Percentiles rank a stretch among this genome's conserved stretches.
phyloP scores from a whole-genome alignment of 2,329 filamentous ascomycete species.

The Celoporthe dispersa region DNA sequence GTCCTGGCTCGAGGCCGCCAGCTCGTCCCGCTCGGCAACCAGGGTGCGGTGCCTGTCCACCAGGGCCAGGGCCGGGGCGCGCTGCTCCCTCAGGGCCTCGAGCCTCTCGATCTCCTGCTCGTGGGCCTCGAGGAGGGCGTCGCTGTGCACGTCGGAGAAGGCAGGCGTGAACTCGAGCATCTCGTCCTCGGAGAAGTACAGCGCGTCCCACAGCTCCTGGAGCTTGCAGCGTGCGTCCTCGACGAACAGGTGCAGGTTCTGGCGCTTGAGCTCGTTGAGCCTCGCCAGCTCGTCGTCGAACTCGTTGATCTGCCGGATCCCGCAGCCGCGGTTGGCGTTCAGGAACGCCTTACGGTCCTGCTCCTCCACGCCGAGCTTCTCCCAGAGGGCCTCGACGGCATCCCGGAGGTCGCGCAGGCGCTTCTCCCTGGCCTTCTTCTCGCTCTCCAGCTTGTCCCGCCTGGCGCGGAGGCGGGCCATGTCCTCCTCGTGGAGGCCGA shows the following conservation, averaged over 20 bases:
- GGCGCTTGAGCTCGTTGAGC: conserved; percentile 89
- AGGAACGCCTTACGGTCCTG: conserved; percentile 84
- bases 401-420: conserved; percentile 68
- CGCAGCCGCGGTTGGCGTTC: conserved; percentile 86
- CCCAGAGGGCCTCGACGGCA: conserved; percentile 87
- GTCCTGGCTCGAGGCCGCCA: conserved; percentile 90
- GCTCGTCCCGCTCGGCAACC: conserved; percentile 82
- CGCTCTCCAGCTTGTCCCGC: conserved; percentile 82
- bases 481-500: conserved; percentile 90
- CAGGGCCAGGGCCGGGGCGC: conserved; percentile 78
- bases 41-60: conserved; percentile 84
- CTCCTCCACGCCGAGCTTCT: conserved; percentile 82
- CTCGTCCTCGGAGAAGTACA: conserved; percentile 97
- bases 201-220: conserved; percentile 90
- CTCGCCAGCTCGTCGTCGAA: conserved; percentile 88
- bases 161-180: conserved; percentile 98
- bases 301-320: conserved; percentile 90
- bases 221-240: conserved; percentile 90
- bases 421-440: conserved; percentile 85
- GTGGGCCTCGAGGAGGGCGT: conserved; percentile 91
- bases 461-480: conserved; percentile 71
- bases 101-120: conserved; percentile 87
- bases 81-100: conserved; percentile 82
- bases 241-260: conserved; percentile 94
- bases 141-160: conserved; percentile 96